A percentile compares a stretch with the other conserved stretches of the same genome.
Conservation (phyloP, 768 basidiomycete species). For the Trametes coccinea region DNA sequence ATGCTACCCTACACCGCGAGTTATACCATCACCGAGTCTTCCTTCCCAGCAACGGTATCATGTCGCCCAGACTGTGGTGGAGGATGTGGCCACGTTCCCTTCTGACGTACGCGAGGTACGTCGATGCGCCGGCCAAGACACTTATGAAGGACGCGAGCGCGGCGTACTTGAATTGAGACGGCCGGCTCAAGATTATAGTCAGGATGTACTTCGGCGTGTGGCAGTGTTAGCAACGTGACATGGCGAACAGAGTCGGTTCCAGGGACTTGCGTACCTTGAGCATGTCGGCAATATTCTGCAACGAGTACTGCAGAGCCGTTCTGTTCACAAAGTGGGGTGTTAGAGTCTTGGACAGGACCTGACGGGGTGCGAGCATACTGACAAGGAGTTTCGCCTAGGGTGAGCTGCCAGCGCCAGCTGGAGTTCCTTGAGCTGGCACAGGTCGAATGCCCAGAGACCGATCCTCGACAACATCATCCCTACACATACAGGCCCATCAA, state of each 20-base stretch:
- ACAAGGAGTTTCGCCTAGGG: conserved; percentile 45
- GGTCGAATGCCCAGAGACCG: conserved; percentile 55
- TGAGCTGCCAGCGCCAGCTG: conserved; percentile 46
- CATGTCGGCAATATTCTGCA: conserved; percentile 36
- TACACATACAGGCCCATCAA: conserved; percentile 3
- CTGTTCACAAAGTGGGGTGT: background rate
- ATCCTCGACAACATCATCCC: conserved; percentile 50
- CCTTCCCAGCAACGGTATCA: conserved; percentile 16
- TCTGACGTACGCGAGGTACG: conserved; percentile 35
- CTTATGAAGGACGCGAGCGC: conserved; percentile 36
- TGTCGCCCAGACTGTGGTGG: conserved; percentile 25
- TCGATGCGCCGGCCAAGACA: conserved; percentile 32
- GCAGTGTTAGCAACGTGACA: too few relatives aligned
- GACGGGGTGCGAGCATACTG: conserved; percentile 35
- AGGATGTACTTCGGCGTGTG: conserved; percentile 31
- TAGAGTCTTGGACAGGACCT: background rate
- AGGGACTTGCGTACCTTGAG: conserved; percentile 21
- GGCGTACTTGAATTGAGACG: conserved; percentile 37
- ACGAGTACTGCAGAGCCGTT: conserved; percentile 37
- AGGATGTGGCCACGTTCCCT: conserved; percentile 36
- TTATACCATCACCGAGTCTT: background rate
- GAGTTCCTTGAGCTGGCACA: conserved; percentile 50
- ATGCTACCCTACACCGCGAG: too few relatives aligned
- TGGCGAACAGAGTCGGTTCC: too few relatives aligned
- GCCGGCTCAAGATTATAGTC: conserved; percentile 37